These are phyloP conservation scores for Aspergillus persii DNA, from an alignment of 2,329 filamentous ascomycete species.

Conservation along the genomic window DNA sequence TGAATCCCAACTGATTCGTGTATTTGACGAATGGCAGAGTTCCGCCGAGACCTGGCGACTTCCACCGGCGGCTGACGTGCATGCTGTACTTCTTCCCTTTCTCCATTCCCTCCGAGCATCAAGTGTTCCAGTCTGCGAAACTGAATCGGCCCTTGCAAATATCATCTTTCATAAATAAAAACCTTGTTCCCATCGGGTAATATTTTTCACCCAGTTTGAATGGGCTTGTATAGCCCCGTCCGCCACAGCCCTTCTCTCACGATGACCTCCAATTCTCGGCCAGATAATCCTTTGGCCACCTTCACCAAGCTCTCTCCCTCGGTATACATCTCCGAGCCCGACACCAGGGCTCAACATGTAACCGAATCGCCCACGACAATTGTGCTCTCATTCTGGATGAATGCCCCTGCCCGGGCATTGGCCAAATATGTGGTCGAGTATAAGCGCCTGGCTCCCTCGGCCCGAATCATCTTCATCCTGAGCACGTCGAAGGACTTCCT, in stretches of 20 bases:
- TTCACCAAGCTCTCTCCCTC: slow-evolving; percentile 40
- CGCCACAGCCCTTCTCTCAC: not conserved
- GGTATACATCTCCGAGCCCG: slow-evolving; percentile 40
- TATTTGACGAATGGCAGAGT: not conserved
- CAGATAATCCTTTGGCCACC: slow-evolving; percentile 17
- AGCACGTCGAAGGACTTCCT: slow-evolving; percentile 37
- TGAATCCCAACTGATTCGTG: not conserved
- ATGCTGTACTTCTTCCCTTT: not conserved
- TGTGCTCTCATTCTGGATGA: slow-evolving; percentile 51
- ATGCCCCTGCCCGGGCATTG: slow-evolving; percentile 43
- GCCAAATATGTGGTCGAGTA: slow-evolving; percentile 50
- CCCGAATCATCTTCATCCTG: slow-evolving; percentile 44
- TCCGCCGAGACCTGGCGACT: not conserved
- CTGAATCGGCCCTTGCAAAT: no score
- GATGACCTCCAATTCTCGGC: slow-evolving; percentile 8
- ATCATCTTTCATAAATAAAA: no score
- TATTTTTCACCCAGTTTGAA: no score
- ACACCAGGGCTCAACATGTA: slow-evolving; percentile 8
- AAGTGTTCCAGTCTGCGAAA: not conserved
- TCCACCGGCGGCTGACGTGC: no score
- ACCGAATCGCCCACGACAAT: slow-evolving; percentile 32
- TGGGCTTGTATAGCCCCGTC: not conserved
- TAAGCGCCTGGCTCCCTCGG: slow-evolving; percentile 40
- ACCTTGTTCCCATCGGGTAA: no score
- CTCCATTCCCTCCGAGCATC: not conserved